These are phyloP conservation scores for Cyberlindnera xylosilytica DNA, from an alignment of 805 yeast species.

Conservation along the genomic window DNA sequence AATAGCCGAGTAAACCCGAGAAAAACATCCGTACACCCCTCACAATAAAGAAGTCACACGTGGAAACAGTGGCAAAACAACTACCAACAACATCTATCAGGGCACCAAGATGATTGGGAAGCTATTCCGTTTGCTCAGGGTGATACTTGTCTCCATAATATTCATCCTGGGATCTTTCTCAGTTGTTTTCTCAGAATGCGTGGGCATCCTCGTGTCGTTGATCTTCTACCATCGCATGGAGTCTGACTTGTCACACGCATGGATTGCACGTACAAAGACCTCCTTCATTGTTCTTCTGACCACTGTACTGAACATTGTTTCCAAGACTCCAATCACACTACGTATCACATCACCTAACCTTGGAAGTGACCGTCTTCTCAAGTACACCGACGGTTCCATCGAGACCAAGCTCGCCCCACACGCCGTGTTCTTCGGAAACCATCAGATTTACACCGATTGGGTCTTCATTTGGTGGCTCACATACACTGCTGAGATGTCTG, in stretches of 20 bases:
- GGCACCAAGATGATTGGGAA: background rate
- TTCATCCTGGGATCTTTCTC: constrained; percentile 37
- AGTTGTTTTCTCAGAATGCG: constrained; percentile 44
- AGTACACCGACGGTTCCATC: constrained; percentile 13
- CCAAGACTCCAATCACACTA: constrained; percentile 44
- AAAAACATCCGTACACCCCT: background rate
- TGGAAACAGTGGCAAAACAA: background rate
- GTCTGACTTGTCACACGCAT: constrained; percentile 35
- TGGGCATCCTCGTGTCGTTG: constrained; percentile 29
- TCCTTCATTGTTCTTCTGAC: constrained; percentile 55
- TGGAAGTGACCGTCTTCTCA: constrained; percentile 8
- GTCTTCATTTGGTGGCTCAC: constrained; percentile 82
- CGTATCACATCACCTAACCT: constrained; percentile 45
- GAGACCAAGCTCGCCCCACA: constrained; percentile 40
- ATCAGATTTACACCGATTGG: constrained; percentile 96
- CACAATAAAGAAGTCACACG: background rate
- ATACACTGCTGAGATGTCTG: constrained; percentile 63
- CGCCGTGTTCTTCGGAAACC: constrained; percentile 77
- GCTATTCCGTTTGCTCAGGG: background rate
- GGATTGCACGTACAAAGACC: constrained; percentile 52
- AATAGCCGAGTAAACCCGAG: background rate
- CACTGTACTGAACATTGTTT: constrained; percentile 45
- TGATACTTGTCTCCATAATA: background rate
- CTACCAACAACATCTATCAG: background rate
- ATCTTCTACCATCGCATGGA: constrained; percentile 28